These are phyloP conservation scores for Tylopilus sp. DNA, from an alignment of 1,284 basidiomycete species.

Conservation along the genomic window DNA sequence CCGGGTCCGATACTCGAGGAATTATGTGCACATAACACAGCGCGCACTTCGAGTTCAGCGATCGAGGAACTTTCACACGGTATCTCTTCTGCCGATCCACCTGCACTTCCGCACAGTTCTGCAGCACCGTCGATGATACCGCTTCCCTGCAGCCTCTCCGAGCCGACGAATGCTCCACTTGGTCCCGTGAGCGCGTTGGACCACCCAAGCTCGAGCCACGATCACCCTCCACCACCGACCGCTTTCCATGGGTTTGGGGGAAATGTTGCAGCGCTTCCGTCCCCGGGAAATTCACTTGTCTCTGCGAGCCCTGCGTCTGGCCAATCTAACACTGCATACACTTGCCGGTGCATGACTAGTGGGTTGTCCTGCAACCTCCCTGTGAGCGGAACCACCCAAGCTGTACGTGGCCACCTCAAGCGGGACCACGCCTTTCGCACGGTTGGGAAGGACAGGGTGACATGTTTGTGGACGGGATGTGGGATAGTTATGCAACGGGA, in stretches of 20 bases:
- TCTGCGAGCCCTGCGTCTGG: not conserved
- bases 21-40: not conserved
- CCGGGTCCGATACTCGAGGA: not conserved
- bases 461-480: slow-evolving; percentile 16
- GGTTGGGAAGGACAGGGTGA: slow-evolving; percentile 1
- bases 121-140: too few species aligned
- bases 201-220: not conserved
- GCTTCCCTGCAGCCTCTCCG: not conserved
- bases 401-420: slow-evolving; percentile 19
- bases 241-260: not conserved
- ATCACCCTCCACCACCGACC: not conserved
- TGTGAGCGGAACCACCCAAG: not conserved
- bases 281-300: not conserved
- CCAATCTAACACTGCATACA: not conserved
- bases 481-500: slow-evolving; percentile 9
- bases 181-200: not conserved
- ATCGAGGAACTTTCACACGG: not conserved
- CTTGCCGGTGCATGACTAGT: slow-evolving; percentile 5
- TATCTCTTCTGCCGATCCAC: not conserved
- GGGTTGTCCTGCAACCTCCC: slow-evolving; percentile 4
- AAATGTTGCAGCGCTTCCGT: not conserved
- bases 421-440: slow-evolving; percentile 5
- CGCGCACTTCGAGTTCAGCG: not conserved
- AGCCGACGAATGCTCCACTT: not conserved
- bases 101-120: not conserved